Evolutionary conservation across 805 yeast species (phyloP), one percentile per base, ranked within the genome.

Genomic region (Debaryomyces tyrocola): DNA sequence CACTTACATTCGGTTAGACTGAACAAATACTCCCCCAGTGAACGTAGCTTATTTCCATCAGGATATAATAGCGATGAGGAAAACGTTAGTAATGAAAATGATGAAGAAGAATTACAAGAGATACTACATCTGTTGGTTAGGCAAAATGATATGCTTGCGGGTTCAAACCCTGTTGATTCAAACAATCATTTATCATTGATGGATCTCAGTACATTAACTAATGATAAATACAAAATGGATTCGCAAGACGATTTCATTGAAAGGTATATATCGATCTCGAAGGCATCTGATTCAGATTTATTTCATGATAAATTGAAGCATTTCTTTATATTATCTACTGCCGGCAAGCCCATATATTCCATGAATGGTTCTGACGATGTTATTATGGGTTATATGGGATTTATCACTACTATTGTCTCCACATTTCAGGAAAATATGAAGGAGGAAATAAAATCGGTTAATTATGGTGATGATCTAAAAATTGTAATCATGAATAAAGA

Each of bases 341-440:
- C 97, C 1, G 97, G 97, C 0, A 90, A 90, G 60, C 96, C 96
- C 2, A 84, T 90, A 5, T 90, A 85, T 63, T 80, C 95, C 1
- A 72, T 84, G 74, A 80, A 83, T 59, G 95, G 94, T 2, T 69
- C 81, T 2, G 91, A 87, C 44, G 84, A 82, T 33, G 64, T 82
- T 12, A 72, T 85, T 2, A 67, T 87, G 37, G 85, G 89, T 0
- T 85, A 85, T 56, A 81, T 85, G 70, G 96, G 96, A 0, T 72
- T 90, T 1, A 77, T 90, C 2, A 91, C 90, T 53, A 88, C 97
- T 0, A 79, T 90, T 6, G 77, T 89, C 7, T 79, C 85, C 9
- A 84, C 83, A 42, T 90, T 87, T 59, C 79, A 82, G 53, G 76
- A 73, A 40, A 67, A 65, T 31, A 45, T 59, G 37, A 50, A 59